Evolutionary conservation across 495 filamentous ascomycete genomes (phyloP).

Genomic region (Pseudevernia furfuracea): DNA sequence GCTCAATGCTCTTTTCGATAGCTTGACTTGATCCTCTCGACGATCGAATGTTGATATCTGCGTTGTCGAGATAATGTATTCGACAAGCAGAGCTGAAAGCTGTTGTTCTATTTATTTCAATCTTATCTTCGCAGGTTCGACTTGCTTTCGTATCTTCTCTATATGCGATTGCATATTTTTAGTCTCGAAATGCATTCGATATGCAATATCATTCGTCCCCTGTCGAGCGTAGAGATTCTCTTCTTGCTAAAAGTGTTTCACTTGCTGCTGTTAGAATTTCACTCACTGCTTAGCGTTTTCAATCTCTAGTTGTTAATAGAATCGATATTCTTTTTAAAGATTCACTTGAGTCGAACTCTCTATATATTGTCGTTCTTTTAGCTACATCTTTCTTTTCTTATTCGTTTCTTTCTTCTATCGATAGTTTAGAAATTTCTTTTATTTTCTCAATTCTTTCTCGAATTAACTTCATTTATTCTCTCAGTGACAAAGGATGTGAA

Average conservation of each 20-base stretch:
- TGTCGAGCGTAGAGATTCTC: neutral
- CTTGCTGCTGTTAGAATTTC: constrained; percentile 7
- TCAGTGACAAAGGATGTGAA: neutral
- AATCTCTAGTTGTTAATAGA: constrained; percentile 1
- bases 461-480: constrained; percentile 4
- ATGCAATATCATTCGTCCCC: too few relatives aligned
- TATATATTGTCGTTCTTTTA: constrained; percentile 6
- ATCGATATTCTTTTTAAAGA: neutral
- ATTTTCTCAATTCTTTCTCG: constrained; percentile 13
- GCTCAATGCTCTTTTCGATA: constrained; percentile 1
- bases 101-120: constrained; percentile 9
- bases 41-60: neutral
- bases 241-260: constrained; percentile 2
- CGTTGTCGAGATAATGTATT: constrained; percentile 1
- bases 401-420: constrained; percentile 10
- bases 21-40: neutral
- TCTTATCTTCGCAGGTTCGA: constrained; percentile 1
- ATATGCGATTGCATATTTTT: neutral
- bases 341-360: constrained; percentile 1
- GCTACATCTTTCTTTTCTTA: neutral
- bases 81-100: constrained; percentile 4
- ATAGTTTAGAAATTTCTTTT: constrained; percentile 12
- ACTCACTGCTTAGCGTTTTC: constrained; percentile 5
- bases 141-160: constrained; percentile 8
- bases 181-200: neutral